Percentiles rank a stretch among this genome's conserved stretches.
Evolutionary conservation across 2,329 filamentous ascomycete genomes (phyloP).

Genomic region (Grosmannia serpens): DNA sequence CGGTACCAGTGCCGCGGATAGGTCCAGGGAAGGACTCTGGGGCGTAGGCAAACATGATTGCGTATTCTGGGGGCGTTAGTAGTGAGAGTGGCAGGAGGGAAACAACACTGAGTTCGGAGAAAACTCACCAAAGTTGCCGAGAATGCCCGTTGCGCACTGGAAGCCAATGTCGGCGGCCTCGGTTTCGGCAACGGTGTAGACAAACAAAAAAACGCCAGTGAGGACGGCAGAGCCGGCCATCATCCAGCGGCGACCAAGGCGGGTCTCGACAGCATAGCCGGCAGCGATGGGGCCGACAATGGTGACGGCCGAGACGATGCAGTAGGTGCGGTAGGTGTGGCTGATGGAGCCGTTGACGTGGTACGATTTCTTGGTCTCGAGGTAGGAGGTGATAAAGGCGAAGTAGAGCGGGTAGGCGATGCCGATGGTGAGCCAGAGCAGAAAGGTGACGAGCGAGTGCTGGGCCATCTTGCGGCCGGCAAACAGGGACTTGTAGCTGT

Average conservation of each 20-base stretch:
- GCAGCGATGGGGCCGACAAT: conserved; percentile 49
- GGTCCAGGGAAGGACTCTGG: conserved; percentile 70
- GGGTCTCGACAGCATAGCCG: conserved; percentile 54
- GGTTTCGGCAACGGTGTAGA: conserved; percentile 52
- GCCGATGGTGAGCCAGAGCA: conserved; percentile 33
- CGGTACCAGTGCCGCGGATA: conserved; percentile 68
- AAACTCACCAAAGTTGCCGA: conserved; percentile 5
- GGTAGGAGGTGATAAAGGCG: conserved; percentile 33
- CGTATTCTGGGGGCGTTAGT: conserved; percentile 38
- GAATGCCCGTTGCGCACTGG: conserved; percentile 52
- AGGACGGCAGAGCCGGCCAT: conserved; percentile 51
- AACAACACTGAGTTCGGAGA: neutral
- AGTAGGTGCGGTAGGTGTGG: conserved; percentile 57
- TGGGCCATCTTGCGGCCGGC: conserved; percentile 20
- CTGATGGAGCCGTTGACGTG: conserved; percentile 60
- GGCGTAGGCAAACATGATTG: conserved; percentile 65
- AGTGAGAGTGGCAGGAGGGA: too few species aligned
- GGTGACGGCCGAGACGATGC: conserved; percentile 7
- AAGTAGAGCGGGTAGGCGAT: conserved; percentile 35
- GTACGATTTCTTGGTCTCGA: conserved; percentile 30
- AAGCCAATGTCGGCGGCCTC: conserved; percentile 58
- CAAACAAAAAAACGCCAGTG: conserved; percentile 63
- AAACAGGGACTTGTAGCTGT: conserved; percentile 22
- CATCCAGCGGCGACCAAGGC: conserved; percentile 61
- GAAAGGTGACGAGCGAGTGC: conserved; percentile 24